Evolutionary conservation across 306 rosid genomes (phyloP).

Genomic region (Quercus agrifolia): DNA sequence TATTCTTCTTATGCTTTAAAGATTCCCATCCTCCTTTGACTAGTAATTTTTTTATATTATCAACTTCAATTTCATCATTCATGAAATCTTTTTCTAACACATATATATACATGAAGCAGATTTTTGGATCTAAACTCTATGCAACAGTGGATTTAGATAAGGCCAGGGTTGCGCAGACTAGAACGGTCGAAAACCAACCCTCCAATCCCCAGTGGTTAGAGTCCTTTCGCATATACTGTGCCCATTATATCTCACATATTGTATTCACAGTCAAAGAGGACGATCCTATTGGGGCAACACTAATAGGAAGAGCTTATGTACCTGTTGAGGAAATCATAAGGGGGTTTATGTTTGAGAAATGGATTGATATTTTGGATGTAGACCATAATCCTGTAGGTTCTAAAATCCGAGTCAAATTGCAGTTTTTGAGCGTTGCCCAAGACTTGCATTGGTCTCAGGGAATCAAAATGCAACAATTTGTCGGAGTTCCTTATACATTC

Average conservation of each 20-base stretch:
- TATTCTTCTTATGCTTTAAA: not conserved
- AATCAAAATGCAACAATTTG: conserved; percentile 30
- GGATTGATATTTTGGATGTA: conserved; percentile 63
- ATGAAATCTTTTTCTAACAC: not conserved
- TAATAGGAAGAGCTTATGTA: conserved; percentile 73
- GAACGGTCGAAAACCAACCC: conserved; percentile 36
- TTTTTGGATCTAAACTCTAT: conserved; percentile 62
- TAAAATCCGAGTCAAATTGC: conserved; percentile 47
- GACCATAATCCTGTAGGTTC: conserved; percentile 41
- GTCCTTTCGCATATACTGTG: conserved; percentile 56
- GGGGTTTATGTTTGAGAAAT: conserved; percentile 24
- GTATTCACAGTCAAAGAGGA: conserved; percentile 69
- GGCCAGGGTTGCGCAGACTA: conserved; percentile 56
- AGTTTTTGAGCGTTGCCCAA: conserved; percentile 17
- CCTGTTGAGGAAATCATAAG: conserved; percentile 40
- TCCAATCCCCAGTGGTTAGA: conserved; percentile 55
- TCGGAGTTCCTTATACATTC: conserved; percentile 62
- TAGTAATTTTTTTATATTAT: not conserved
- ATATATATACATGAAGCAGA: conserved; percentile 29
- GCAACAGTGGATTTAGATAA: conserved; percentile 82
- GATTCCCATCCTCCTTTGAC: not conserved
- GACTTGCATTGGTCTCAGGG: conserved; percentile 54
- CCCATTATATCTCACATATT: conserved; percentile 54
- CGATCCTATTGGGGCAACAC: conserved; percentile 63
- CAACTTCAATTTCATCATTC: not conserved